Evolutionary conservation across 495 filamentous ascomycete species (phyloP), one percentile per base, ranked within the genome.

Genomic region (Hyaloscypha variabilis): DNA sequence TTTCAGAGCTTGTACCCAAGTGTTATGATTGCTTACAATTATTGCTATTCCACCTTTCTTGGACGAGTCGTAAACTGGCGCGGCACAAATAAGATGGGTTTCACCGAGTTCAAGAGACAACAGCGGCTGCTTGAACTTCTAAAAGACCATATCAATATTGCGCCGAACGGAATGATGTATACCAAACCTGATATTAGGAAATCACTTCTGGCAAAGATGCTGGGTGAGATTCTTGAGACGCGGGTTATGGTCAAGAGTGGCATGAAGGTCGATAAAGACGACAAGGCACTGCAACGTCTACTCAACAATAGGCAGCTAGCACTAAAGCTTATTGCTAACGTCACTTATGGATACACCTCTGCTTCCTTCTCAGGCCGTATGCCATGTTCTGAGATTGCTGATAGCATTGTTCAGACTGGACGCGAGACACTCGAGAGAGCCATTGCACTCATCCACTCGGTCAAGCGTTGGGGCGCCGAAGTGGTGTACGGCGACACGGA

Each of bases 11-110:
- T 99, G 26, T 99, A 99, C 72, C 95, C 95, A 3, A 97, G 93
- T 72, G 88, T 98, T 55, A 98, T 99, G 93, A 97, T 99, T 69
- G 95, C 95, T 0, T 97, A 99, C 77, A 99, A 99, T 73, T 97
- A 97, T 77, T 99, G 95, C 79, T 99, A 99, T 75, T 98, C 95
- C 0, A 99, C 95, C 0, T 99, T 92, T 67, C 84, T 99, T 8
- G 95, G 95, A 3, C 87, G 95, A 55, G 86, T 94, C 31, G 83
- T 87, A 25, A 84, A 84, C 69, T 97, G 94, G 95, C 85, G 92
- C 28, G 93, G 93, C 19, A 87, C 86, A 55, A 94, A 95, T 77
- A 99, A 99, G 77, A 91, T 99, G 89, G 95, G 95, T 0, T 96
- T 99, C 70, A 83, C 85, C 46, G 88, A 97, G 62, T 97, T 94